Percentiles rank a stretch among this genome's conserved stretches.
phyloP scores from a whole-genome alignment of 2,329 filamentous ascomycete species.

The Ilyonectria sp. region DNA sequence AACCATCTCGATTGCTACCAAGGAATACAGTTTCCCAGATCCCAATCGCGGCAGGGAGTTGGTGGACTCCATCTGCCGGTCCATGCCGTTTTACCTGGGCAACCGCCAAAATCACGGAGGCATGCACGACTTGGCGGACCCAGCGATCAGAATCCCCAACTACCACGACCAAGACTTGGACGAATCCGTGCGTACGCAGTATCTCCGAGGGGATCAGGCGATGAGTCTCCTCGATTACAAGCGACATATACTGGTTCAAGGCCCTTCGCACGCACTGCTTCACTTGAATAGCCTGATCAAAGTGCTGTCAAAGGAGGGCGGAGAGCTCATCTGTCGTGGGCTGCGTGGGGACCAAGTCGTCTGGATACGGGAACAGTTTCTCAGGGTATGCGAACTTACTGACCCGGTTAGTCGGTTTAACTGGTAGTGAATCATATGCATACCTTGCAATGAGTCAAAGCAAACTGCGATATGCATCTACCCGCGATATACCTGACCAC shows the following conservation, averaged over 20 bases:
- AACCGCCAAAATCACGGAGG: slow-evolving; percentile 31
- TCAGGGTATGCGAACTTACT: slow-evolving; percentile 7
- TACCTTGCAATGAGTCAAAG: slow-evolving; percentile 4
- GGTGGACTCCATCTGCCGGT: slow-evolving; percentile 35
- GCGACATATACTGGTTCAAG: slow-evolving; percentile 36
- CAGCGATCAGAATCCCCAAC: slow-evolving; percentile 29
- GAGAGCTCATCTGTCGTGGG: slow-evolving; percentile 7
- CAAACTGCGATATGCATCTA: too few species aligned
- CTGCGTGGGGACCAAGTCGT: slow-evolving; percentile 7
- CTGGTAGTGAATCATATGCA: slow-evolving; percentile 28
- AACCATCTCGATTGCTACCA: slow-evolving; percentile 26
- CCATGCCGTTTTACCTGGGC: slow-evolving; percentile 37
- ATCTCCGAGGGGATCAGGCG: slow-evolving; percentile 30
- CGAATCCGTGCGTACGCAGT: slow-evolving; percentile 28
- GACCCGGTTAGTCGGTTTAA: slow-evolving; percentile 24
- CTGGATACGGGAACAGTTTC: slow-evolving; percentile 5
- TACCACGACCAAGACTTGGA: slow-evolving; percentile 35
- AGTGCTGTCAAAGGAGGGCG: slow-evolving; percentile 7
- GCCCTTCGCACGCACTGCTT: slow-evolving; percentile 35
- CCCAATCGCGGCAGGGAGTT: slow-evolving; percentile 28
- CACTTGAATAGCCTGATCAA: slow-evolving; percentile 33
- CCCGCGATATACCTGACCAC: too few species aligned
- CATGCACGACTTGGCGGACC: slow-evolving; percentile 32
- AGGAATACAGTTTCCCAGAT: slow-evolving; percentile 30
- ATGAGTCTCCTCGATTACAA: slow-evolving; percentile 32